These are phyloP conservation scores for Lactarius sanguifluus DNA, from an alignment of 768 basidiomycete species.

Conservation along the genomic window DNA sequence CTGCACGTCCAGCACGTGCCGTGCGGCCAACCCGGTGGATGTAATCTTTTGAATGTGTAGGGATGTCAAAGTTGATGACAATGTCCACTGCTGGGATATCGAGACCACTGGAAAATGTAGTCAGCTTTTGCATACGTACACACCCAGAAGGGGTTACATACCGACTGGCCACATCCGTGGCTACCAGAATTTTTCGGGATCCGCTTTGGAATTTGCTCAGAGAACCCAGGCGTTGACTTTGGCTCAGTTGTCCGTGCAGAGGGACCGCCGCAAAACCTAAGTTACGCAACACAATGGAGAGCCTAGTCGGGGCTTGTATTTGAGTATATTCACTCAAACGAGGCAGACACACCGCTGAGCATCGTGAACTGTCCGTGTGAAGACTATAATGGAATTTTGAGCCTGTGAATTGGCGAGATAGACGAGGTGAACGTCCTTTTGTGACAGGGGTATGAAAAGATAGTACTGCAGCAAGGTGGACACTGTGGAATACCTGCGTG, in stretches of 20 bases:
- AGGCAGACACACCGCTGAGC: slow-evolving; percentile 62
- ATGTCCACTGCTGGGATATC: slow-evolving; percentile 96
- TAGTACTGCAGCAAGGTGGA: slow-evolving; percentile 95
- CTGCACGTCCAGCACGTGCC: slow-evolving; percentile 94
- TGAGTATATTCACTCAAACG: neutral
- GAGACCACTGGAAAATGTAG: slow-evolving; percentile 60
- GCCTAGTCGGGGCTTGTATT: slow-evolving; percentile 41
- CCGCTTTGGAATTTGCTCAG: slow-evolving; percentile 95
- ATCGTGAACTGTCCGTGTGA: slow-evolving; percentile 94
- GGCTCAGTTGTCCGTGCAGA: slow-evolving; percentile 91
- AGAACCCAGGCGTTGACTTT: slow-evolving; percentile 90
- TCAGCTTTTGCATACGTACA: neutral
- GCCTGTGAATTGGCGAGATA: slow-evolving; percentile 87
- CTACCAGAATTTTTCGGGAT: slow-evolving; percentile 86
- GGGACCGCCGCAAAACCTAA: slow-evolving; percentile 95
- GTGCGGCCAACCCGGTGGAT: slow-evolving; percentile 98
- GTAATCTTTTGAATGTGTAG: slow-evolving; percentile 98
- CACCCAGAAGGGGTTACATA: slow-evolving; percentile 38
- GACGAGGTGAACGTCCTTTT: slow-evolving; percentile 90
- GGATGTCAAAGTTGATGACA: slow-evolving; percentile 97
- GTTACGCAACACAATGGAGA: slow-evolving; percentile 85
- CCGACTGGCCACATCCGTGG: slow-evolving; percentile 96
- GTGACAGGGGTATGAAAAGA: slow-evolving; percentile 85
- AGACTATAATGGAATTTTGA: slow-evolving; percentile 92
- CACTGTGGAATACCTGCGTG: slow-evolving; percentile 88